These are phyloP conservation scores for Pistacia integerrima DNA, from an alignment of 345 rosid species.

Conservation along the genomic window DNA sequence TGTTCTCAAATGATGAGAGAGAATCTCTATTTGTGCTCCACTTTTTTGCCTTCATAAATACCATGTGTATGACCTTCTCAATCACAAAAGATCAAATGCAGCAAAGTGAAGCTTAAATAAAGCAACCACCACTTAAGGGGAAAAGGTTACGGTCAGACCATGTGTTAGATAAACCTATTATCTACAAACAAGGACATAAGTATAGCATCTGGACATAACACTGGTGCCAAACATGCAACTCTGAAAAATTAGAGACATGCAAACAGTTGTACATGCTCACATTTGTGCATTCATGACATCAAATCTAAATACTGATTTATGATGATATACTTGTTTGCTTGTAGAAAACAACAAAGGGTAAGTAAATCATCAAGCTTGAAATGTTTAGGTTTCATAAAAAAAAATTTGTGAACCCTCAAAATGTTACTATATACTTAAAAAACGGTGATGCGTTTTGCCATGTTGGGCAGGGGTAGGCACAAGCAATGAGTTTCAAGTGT, in stretches of 20 bases:
- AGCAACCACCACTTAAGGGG: background rate
- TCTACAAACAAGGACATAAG: background rate
- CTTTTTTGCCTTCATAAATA: background rate
- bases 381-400: background rate
- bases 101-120: slow-evolving; percentile 7
- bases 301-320: background rate
- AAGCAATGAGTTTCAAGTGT: background rate
- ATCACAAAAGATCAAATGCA: background rate
- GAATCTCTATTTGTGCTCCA: background rate
- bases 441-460: background rate
- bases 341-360: background rate
- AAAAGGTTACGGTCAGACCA: slow-evolving; percentile 1
- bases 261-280: background rate
- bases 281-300: background rate
- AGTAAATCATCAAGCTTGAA: background rate
- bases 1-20: background rate
- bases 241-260: background rate
- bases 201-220: background rate
- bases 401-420: background rate
- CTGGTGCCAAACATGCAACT: background rate
- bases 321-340: no score
- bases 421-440: background rate
- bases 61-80: background rate
- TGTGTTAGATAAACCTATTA: background rate
- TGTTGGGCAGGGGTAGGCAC: background rate